phyloP scores from a whole-genome alignment of 2,329 filamentous ascomycete species.

The Salinomyces thailandicus region DNA sequence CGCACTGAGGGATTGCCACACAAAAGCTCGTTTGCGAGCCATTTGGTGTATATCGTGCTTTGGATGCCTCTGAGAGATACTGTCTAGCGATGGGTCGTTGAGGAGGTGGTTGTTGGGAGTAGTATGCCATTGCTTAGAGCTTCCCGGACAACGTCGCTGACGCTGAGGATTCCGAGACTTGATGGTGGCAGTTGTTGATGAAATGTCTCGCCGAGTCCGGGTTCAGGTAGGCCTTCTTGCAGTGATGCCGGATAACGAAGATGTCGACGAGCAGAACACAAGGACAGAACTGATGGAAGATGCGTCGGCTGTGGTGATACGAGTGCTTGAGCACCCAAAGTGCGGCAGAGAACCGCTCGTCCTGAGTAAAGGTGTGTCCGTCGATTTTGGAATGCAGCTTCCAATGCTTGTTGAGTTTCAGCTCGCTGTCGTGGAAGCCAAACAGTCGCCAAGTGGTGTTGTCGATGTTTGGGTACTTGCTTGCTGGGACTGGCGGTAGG shows the following conservation, averaged over 20 bases:
- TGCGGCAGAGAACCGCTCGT: neutral
- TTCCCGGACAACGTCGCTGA: neutral
- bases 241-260: neutral
- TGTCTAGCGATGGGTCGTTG: neutral
- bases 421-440: neutral
- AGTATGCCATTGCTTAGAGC: neutral
- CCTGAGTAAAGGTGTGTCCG: neutral
- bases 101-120: neutral
- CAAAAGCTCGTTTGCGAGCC: neutral
- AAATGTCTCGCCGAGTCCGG: neutral
- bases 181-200: neutral
- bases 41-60: neutral
- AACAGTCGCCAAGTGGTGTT: neutral
- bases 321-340: neutral
- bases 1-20: neutral
- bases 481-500: neutral
- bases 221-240: neutral
- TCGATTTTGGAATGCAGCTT: neutral
- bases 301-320: neutral
- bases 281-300: neutral
- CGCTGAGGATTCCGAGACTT: neutral
- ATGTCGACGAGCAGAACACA: neutral
- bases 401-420: neutral
- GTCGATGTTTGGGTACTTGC: neutral
- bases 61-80: neutral